These are phyloP conservation scores for Stenogyne calaminthoides DNA, from an alignment of 305 asterid species.

Conservation along the genomic window DNA sequence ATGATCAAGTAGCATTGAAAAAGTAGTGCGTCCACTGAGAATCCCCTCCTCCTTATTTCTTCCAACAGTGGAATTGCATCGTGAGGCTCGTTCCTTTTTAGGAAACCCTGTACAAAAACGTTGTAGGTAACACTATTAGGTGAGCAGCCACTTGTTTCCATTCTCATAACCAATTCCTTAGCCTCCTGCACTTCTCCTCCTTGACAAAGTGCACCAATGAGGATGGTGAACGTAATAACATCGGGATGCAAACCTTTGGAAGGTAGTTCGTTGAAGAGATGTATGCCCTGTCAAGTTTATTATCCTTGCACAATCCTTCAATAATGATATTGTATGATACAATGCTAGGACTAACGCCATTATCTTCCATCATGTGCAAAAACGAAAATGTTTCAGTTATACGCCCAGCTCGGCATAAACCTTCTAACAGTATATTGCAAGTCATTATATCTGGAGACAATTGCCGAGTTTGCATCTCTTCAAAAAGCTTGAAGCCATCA, in stretches of 20 bases:
- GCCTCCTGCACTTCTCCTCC: not conserved
- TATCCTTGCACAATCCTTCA: not conserved
- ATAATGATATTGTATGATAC: not conserved
- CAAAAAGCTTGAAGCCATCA: constrained; percentile 11
- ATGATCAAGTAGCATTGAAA: not conserved
- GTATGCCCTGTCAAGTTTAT: not conserved
- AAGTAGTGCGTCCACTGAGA: not conserved
- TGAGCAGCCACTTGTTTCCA: constrained; percentile 23
- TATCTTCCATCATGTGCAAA: constrained; percentile 8
- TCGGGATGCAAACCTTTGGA: constrained; percentile 14
- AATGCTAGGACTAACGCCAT: constrained; percentile 13
- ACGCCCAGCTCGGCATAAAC: not conserved
- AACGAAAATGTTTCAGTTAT: constrained; percentile 2
- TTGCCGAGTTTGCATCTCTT: constrained; percentile 7
- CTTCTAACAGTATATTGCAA: constrained; percentile 14
- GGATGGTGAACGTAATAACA: constrained; percentile 1
- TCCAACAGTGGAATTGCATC: not conserved
- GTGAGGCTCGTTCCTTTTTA: not conserved
- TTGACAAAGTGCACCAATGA: constrained; percentile 29
- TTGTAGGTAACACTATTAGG: constrained; percentile 12
- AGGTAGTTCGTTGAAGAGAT: not conserved
- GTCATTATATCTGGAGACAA: constrained; percentile 2
- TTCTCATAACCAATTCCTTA: constrained; percentile 15
- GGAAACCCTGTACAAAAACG: not conserved
- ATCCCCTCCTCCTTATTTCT: not conserved